Percentiles rank a stretch among this genome's conserved stretches.
phyloP scores from a whole-genome alignment of 1,284 basidiomycete genomes.

The Fistulinella cinereoalba region DNA sequence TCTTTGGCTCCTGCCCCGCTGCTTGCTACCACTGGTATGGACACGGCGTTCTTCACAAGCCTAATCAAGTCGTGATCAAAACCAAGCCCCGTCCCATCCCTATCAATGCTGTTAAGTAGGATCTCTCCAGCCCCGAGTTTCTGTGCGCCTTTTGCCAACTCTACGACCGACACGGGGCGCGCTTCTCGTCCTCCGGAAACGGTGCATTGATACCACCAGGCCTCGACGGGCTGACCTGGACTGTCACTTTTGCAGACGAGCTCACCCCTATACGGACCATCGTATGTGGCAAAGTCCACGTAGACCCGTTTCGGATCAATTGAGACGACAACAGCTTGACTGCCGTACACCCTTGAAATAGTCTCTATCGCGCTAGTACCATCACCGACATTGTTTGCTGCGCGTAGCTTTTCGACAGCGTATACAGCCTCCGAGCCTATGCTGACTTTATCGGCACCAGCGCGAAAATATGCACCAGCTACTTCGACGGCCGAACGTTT shows the following conservation, averaged over 20 bases:
- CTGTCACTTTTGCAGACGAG: conserved; percentile 54
- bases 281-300: conserved; percentile 64
- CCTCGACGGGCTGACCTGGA: conserved; percentile 63
- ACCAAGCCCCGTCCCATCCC: conserved; percentile 91
- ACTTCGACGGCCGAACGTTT: conserved; percentile 86
- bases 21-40: conserved; percentile 92
- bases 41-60: conserved; percentile 73
- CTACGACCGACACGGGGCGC: conserved; percentile 88
- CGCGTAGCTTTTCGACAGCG: conserved; percentile 83
- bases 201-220: conserved; percentile 99
- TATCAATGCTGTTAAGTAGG: conserved; percentile 94
- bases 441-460: conserved; percentile 97
- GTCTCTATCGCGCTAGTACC: conserved; percentile 92
- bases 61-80: conserved; percentile 88
- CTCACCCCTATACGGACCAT: conserved; percentile 69
- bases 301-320: conserved; percentile 93
- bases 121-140: conserved; percentile 93
- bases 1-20: conserved; percentile 83
- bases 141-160: conserved; percentile 89
- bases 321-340: conserved; percentile 96
- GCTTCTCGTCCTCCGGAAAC: conserved; percentile 89
- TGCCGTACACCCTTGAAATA: conserved; percentile 90
- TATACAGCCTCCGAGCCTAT: conserved; percentile 95
- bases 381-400: conserved; percentile 46
- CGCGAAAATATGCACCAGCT: conserved; percentile 94